phyloP scores from a whole-genome alignment of 148 eudicot genomes.

The Pharnaceum exiguum region DNA sequence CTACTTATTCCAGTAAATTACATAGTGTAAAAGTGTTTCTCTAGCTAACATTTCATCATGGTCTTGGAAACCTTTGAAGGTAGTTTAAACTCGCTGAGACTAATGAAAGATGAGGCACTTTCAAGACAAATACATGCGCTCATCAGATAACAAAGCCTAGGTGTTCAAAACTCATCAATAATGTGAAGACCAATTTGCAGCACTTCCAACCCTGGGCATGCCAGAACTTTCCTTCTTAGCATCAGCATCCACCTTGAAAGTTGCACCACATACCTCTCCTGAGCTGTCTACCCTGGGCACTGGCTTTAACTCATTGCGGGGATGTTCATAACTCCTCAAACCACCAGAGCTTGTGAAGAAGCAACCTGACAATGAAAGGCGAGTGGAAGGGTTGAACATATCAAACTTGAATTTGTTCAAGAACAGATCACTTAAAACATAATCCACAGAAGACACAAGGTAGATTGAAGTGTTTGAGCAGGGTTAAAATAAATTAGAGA shows the following conservation, averaged over 20 bases:
- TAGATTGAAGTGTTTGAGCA: too few relatives aligned
- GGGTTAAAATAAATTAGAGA: too few relatives aligned
- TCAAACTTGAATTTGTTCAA: too few relatives aligned
- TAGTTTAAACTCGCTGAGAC: neutral
- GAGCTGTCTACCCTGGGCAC: slow-evolving; percentile 84
- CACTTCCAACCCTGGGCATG: slow-evolving; percentile 83
- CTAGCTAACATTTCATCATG: neutral
- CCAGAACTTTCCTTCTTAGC: slow-evolving; percentile 45
- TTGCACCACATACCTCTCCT: slow-evolving; percentile 77
- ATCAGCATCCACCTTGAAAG: slow-evolving; percentile 64
- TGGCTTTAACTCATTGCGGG: slow-evolving; percentile 62
- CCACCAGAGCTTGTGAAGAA: slow-evolving; percentile 81
- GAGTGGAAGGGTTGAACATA: neutral
- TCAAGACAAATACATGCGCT: neutral
- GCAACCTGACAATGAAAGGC: slow-evolving; percentile 42
- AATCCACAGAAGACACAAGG: too few relatives aligned
- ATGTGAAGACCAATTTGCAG: slow-evolving; percentile 77
- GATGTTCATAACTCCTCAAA: slow-evolving; percentile 79
- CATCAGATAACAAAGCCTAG: neutral
- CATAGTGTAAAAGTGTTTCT: neutral
- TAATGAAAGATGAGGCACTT: neutral
- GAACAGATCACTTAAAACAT: too few relatives aligned
- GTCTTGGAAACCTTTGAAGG: neutral
- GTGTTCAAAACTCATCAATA: slow-evolving; percentile 23
- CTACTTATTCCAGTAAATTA: too few relatives aligned